These are phyloP conservation scores for Murraya paniculata DNA, from an alignment of 345 rosid species.

Conservation along the genomic window DNA sequence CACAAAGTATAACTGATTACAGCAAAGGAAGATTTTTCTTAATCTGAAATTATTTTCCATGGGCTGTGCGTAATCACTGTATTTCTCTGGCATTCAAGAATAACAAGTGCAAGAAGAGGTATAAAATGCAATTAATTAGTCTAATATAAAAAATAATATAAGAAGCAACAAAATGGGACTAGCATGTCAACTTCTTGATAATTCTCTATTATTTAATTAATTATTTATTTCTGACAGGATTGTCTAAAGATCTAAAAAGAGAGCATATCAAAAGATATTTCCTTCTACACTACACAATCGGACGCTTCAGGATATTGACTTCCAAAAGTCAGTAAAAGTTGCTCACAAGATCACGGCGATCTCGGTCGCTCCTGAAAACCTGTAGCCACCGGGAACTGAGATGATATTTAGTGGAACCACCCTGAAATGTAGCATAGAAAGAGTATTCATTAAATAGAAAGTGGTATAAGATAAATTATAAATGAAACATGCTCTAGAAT, in stretches of 20 bases:
- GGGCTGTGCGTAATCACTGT: neutral
- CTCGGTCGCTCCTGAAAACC: conserved; percentile 82
- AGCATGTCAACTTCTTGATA: neutral
- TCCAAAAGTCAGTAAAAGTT: conserved; percentile 3
- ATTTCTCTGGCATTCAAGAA: neutral
- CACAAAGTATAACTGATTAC: neutral
- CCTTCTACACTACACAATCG: neutral
- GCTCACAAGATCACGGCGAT: conserved; percentile 95
- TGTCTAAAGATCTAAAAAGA: neutral
- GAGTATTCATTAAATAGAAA: neutral
- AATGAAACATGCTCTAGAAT: neutral
- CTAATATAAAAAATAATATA: too few relatives aligned
- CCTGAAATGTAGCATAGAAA: conserved; percentile 44
- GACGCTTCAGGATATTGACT: neutral
- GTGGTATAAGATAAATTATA: neutral
- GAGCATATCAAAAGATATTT: neutral
- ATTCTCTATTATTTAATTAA: neutral
- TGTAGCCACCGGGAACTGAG: conserved; percentile 86
- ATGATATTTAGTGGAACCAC: conserved; percentile 95
- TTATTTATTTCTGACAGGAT: neutral
- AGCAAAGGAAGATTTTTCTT: neutral
- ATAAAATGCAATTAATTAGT: neutral
- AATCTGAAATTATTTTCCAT: neutral
- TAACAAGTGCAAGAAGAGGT: neutral
- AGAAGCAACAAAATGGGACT: neutral